These are phyloP conservation scores for Brettanomyces anomalus DNA, from an alignment of 805 yeast species.

Conservation along the genomic window DNA sequence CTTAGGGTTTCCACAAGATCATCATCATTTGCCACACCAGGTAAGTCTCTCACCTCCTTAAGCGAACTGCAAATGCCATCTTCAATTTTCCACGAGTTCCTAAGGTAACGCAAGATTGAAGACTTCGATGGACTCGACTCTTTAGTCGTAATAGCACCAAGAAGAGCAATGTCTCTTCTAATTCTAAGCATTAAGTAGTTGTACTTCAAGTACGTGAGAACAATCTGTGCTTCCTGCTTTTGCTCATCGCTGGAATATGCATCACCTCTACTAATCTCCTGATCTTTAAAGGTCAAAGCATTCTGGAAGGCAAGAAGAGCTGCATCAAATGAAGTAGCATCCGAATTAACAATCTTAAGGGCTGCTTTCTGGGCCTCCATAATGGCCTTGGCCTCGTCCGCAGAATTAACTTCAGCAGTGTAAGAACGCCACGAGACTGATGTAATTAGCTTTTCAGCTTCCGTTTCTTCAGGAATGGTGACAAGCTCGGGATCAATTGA, in stretches of 20 bases:
- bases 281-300: slow-evolving; percentile 50
- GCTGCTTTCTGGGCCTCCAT: slow-evolving; percentile 30
- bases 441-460: slow-evolving; percentile 15
- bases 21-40: slow-evolving; percentile 88
- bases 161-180: slow-evolving; percentile 55
- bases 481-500: slow-evolving; percentile 29
- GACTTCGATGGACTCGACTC: slow-evolving; percentile 11
- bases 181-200: slow-evolving; percentile 55
- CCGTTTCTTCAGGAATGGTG: slow-evolving; percentile 14
- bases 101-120: slow-evolving; percentile 22
- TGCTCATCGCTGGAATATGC: slow-evolving; percentile 43
- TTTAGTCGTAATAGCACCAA: slow-evolving; percentile 20
- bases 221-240: slow-evolving; percentile 63
- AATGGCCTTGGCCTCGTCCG: slow-evolving; percentile 59
- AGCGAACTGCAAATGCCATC: slow-evolving; percentile 45
- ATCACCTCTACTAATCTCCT: slow-evolving; percentile 43
- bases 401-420: slow-evolving; percentile 55
- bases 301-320: slow-evolving; percentile 62
- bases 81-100: slow-evolving; percentile 40
- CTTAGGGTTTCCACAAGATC: slow-evolving; percentile 48
- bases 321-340: slow-evolving; percentile 43
- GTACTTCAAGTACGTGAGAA: slow-evolving; percentile 69
- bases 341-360: slow-evolving; percentile 23
- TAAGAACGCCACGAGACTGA: slow-evolving; percentile 42
- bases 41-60: slow-evolving; percentile 61